Evolutionary conservation across 2,329 filamentous ascomycete genomes (phyloP).

Genomic region (Byssothecium circinans): DNA sequence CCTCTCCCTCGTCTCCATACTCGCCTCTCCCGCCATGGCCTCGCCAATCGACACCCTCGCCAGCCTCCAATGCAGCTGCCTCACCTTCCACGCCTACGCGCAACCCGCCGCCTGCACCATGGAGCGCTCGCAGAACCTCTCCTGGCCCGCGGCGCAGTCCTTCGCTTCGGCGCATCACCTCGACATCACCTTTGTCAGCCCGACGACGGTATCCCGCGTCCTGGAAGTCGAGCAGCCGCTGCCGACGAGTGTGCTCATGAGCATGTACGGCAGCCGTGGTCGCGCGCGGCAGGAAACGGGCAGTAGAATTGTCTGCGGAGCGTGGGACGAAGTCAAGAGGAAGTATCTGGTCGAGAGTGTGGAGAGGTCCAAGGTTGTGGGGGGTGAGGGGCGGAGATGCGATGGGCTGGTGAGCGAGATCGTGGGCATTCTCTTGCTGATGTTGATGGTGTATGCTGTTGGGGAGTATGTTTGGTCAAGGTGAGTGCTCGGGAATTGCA

Average conservation of each 20-base stretch:
- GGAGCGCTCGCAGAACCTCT: conserved; percentile 21
- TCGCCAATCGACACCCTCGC: conserved; percentile 18
- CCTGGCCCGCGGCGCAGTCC: conserved; percentile 26
- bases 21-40: conserved; percentile 7
- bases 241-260: conserved; percentile 20
- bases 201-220: conserved; percentile 21
- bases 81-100: conserved; percentile 24
- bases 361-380: conserved; percentile 1
- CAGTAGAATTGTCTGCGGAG: conserved; percentile 29
- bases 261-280: conserved; percentile 1
- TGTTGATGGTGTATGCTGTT: conserved; percentile 18
- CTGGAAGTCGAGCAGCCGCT: conserved; percentile 21
- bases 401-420: conserved; percentile 17
- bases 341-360: conserved; percentile 5
- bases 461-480: conserved; percentile 24
- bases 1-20: conserved; percentile 7
- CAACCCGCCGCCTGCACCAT: conserved; percentile 24
- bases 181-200: conserved; percentile 27
- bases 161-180: conserved; percentile 25
- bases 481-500: conserved; percentile 13
- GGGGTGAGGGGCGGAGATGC: conserved; percentile 11
- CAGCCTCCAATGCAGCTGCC: conserved; percentile 29
- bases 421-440: conserved; percentile 19
- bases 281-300: conserved; percentile 5
- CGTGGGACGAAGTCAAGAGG: conserved; percentile 24